Base-by-base conservation (phyloP, 2,329 filamentous ascomycete species). In the Chalaropsis ovoidea region DNA sequence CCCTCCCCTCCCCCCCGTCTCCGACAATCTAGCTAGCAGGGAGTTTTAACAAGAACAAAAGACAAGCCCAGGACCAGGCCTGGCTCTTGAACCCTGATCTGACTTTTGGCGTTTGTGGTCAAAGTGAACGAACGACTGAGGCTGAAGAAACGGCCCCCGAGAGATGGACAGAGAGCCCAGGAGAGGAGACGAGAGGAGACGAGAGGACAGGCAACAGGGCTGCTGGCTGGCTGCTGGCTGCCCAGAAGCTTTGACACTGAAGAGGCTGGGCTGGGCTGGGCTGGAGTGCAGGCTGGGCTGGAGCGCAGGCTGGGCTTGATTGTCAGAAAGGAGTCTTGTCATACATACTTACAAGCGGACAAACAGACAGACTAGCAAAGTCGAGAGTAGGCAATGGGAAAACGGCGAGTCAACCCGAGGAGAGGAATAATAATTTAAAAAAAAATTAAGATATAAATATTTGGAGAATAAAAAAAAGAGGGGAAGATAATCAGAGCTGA, bases 11-110 rank as follows among this genome's bases (percentile, higher is more conserved):
- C 43, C 19, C 17, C 47, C 24, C 52, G 52, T 58, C 52, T 35
- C 27, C 27, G 52, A 58, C 52, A 58, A 58, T 58, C 27, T 58
- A 27, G 52, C 52, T 58, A 58, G 24, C 52, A 58, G 52, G 52
- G 52, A 35, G 24, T 3, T n/a, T 58, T 35, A n/a, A 35, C 8
- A 19, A 39, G 24, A 17, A n/a, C 10, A 52, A 11, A 4, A 52
- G 13, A 52, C 3, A 52, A 52, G 8, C 19, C 47, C 0, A 24
- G 47, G 47, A 52, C 52, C 8, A 35, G 13, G 52, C 27, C 52
- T 39, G 24, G 17, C 6, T 19, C 17, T 56, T 58, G 24, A 39
- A 19, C 31, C 52, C 17, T 35, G 52, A 35, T 47, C 17, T 47
- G 43, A n/a, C 15, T 39, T 39, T 47, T 47, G 43, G 43, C 43